Evolutionary conservation across 306 rosid species (phyloP).

Genomic region (Cicer bijugum): DNA sequence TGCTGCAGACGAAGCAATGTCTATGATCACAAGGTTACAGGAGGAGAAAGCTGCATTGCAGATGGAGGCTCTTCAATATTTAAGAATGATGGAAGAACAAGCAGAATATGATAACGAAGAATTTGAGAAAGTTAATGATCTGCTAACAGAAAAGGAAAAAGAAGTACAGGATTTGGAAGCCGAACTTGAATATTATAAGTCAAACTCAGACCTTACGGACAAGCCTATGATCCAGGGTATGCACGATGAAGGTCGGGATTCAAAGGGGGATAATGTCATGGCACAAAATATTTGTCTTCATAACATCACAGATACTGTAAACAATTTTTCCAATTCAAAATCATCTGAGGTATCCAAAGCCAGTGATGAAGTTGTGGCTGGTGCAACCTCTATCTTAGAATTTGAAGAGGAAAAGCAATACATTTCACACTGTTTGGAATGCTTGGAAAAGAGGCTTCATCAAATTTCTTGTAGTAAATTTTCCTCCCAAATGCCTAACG

Average conservation of each 20-base stretch:
- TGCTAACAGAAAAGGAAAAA: constrained; percentile 78
- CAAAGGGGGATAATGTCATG: constrained; percentile 43
- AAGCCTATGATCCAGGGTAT: constrained; percentile 38
- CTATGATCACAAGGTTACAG: constrained; percentile 94
- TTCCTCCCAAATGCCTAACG: constrained; percentile 40
- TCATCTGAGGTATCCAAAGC: constrained; percentile 42
- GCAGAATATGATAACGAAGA: constrained; percentile 88
- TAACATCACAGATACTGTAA: constrained; percentile 25
- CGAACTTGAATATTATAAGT: constrained; percentile 67
- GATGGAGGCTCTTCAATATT: constrained; percentile 88
- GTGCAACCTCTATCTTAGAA: constrained; percentile 51
- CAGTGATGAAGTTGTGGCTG: constrained; percentile 44
- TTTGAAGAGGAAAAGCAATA: constrained; percentile 74
- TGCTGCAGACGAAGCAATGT: constrained; percentile 88
- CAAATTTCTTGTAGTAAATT: constrained; percentile 42
- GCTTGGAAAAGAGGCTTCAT: constrained; percentile 65
- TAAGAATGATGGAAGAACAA: constrained; percentile 98
- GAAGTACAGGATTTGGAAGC: constrained; percentile 82
- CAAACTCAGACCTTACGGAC: constrained; percentile 41
- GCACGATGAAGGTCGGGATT: constrained; percentile 41
- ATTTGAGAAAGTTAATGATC: constrained; percentile 76
- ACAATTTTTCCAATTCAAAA: constrained; percentile 43
- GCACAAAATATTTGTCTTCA: constrained; percentile 43
- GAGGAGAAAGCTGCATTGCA: constrained; percentile 90
- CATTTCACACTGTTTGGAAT: constrained; percentile 61